Percentiles rank a stretch among this genome's conserved stretches.
These are phyloP conservation scores for Thalassiosira exigua DNA, from an alignment of 352 stramenopile species.

Conservation along the genomic window DNA sequence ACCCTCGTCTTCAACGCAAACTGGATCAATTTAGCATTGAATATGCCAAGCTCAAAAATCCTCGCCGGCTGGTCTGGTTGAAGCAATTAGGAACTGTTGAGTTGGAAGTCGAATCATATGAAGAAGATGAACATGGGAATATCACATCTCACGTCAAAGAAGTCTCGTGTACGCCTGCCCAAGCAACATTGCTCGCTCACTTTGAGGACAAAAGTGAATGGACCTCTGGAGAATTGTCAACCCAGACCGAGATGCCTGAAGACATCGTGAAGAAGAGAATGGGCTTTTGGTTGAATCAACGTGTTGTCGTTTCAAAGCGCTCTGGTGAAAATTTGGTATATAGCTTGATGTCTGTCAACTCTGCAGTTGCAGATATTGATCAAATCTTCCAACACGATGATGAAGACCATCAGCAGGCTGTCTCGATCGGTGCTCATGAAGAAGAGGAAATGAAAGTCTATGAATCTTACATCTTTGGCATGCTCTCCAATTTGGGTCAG, in stretches of 20 bases:
- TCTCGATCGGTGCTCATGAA: constrained; percentile 90
- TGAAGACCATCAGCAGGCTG: constrained; percentile 84
- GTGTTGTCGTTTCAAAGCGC: constrained; percentile 66
- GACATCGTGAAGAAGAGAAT: constrained; percentile 80
- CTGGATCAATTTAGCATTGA: constrained; percentile 90
- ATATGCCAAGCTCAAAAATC: constrained; percentile 94
- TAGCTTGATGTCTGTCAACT: constrained; percentile 48
- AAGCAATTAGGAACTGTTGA: constrained; percentile 91
- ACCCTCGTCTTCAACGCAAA: constrained; percentile 86
- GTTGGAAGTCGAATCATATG: constrained; percentile 91
- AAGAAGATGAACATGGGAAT: constrained; percentile 87
- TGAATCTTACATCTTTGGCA: constrained; percentile 94
- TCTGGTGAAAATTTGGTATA: constrained; percentile 58
- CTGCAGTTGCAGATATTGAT: constrained; percentile 44
- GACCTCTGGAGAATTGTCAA: constrained; percentile 73
- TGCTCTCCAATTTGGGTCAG: constrained; percentile 95
- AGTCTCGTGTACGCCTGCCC: constrained; percentile 91
- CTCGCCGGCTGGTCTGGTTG: constrained; percentile 92
- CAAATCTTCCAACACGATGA: constrained; percentile 70
- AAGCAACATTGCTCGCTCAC: constrained; percentile 93
- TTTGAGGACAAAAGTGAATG: constrained; percentile 90
- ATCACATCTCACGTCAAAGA: constrained; percentile 80
- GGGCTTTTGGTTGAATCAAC: constrained; percentile 84
- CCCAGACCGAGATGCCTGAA: constrained; percentile 71
- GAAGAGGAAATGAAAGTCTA: constrained; percentile 92